Evolutionary conservation across 345 rosid genomes (phyloP).

Genomic region (Eucalyptus polybractea): DNA sequence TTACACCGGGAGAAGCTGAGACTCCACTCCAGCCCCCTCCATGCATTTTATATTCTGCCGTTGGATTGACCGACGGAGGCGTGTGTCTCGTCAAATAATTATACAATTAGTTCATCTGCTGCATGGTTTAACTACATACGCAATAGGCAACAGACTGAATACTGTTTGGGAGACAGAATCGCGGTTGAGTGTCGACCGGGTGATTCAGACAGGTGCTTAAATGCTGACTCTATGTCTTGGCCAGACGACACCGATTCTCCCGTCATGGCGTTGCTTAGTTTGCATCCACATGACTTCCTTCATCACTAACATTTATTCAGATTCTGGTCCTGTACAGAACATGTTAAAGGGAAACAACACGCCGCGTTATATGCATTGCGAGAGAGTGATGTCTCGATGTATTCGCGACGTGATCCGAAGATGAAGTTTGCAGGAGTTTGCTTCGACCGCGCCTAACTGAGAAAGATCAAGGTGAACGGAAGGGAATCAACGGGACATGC

Average conservation of each 20-base stretch:
- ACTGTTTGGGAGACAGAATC: not conserved
- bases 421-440: not conserved
- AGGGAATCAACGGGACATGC: not conserved
- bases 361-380: not conserved
- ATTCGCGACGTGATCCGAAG: not conserved
- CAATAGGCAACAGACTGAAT: not conserved
- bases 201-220: not conserved
- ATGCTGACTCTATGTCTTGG: not conserved
- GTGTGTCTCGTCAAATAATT: not conserved
- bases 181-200: not conserved
- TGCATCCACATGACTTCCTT: not conserved
- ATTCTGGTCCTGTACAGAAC: not conserved
- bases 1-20: not conserved
- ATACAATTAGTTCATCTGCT: not conserved
- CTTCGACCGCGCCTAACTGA: not conserved
- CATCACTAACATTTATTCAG: not conserved
- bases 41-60: not conserved
- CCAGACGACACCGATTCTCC: not conserved
- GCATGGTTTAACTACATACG: not conserved
- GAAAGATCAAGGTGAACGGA: not conserved
- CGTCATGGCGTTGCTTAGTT: not conserved
- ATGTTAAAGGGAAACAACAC: not conserved
- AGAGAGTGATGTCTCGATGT: not conserved
- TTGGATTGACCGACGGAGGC: not conserved
- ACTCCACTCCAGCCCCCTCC: not conserved